Percentiles rank a stretch among this genome's conserved stretches.
Conservation (phyloP, 805 yeast genomes). For the Suhomyces xylopsoci region DNA sequence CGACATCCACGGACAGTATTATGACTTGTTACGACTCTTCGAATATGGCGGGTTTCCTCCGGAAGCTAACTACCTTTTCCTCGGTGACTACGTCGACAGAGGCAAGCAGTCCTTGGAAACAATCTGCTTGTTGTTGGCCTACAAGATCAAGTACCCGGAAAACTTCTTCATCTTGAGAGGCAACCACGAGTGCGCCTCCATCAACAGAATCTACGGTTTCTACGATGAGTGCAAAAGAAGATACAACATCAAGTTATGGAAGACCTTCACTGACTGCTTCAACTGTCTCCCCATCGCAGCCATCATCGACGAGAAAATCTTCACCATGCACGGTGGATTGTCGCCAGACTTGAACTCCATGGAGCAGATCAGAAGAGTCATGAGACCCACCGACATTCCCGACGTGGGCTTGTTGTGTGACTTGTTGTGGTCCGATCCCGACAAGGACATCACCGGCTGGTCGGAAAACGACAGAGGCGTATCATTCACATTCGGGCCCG, state of each 20-base stretch:
- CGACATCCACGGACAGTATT: constrained; percentile 98
- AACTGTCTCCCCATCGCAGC: constrained; percentile 99
- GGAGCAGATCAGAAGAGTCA: constrained; percentile 98
- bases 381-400: constrained; percentile 99
- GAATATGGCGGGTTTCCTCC: constrained; percentile 99
- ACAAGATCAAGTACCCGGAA: constrained; percentile 97
- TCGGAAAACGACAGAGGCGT: constrained; percentile 99
- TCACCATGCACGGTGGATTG: constrained; percentile 98
- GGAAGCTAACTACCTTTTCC: constrained; percentile 90
- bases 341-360: constrained; percentile 95
- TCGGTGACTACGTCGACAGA: constrained; percentile 98
- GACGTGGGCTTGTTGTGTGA: constrained; percentile 97
- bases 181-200: constrained; percentile 97
- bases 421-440: constrained; percentile 97
- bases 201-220: constrained; percentile 96
- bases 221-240: constrained; percentile 98
- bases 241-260: constrained; percentile 97
- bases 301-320: constrained; percentile 94
- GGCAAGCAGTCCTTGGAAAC: constrained; percentile 97
- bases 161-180: constrained; percentile 96
- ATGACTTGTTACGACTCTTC: constrained; percentile 89
- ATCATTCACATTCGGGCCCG: constrained; percentile 99
- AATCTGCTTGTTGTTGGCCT: constrained; percentile 87
- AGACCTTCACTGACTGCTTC: constrained; percentile 97
- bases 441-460: constrained; percentile 98